Conservation (phyloP, 345 rosid species). For the Populus pruinosa region DNA sequence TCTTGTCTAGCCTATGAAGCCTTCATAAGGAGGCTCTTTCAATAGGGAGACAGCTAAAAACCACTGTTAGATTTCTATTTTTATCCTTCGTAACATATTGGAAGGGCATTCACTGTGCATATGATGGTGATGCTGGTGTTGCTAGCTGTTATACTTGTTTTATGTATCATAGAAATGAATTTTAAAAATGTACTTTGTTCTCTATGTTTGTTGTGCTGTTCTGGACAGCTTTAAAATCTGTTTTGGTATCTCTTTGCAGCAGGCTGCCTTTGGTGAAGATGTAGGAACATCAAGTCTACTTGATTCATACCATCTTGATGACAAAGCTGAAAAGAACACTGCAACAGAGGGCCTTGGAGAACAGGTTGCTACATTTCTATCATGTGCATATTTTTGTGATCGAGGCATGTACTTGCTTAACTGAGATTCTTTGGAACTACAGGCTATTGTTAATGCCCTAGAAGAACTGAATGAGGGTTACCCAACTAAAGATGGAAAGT, state of each 20-base stretch:
- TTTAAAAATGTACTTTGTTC: background rate
- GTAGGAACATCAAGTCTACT: conserved; percentile 50
- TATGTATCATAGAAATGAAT: background rate
- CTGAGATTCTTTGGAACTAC: conserved; percentile 23
- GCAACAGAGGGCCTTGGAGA: conserved; percentile 15
- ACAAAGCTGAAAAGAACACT: conserved; percentile 34
- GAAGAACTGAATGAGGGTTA: conserved; percentile 55
- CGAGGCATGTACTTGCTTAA: background rate
- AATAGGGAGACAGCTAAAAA: conserved; percentile 2
- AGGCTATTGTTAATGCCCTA: conserved; percentile 48
- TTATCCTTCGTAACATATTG: background rate
- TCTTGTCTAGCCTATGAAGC: background rate
- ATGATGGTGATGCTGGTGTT: background rate
- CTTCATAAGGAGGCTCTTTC: background rate
- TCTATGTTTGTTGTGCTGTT: background rate
- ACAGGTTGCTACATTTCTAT: conserved; percentile 16
- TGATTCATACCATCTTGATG: conserved; percentile 63
- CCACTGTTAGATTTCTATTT: background rate
- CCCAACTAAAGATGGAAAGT: conserved; percentile 61
- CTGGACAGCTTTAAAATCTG: background rate
- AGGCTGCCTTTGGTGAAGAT: conserved; percentile 38
- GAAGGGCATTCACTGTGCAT: background rate
- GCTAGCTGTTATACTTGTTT: background rate
- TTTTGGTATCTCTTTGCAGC: conserved; percentile 15
- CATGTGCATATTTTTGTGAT: background rate